Base-by-base conservation (phyloP, 2,329 filamentous ascomycete species). In the Ceratocystiopsis brevicomis region DNA sequence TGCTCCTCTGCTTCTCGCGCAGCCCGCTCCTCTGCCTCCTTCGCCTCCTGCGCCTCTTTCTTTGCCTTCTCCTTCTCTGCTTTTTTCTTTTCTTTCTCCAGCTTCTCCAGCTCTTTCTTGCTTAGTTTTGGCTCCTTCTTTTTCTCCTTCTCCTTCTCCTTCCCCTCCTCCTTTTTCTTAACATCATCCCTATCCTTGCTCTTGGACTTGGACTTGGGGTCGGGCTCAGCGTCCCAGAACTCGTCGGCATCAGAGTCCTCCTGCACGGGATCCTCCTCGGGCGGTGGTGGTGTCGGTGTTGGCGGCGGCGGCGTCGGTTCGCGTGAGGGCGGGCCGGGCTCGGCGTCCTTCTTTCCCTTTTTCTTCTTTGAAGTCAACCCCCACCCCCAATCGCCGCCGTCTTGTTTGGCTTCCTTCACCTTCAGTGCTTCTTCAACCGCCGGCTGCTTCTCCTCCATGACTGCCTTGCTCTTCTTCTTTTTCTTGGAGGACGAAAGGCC, bases 41-140 rank as follows among this genome's bases (percentile, higher is more conserved):
- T 47, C 4, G 45, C 53, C 35, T 58, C 53, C 17, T 53, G 49
- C 5, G 46, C 52, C 52, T 67, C 64, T 35, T 54, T 57, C 51
- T 64, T 63, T 30, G 59, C 61, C 53, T 63, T 65, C 49, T 66
- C 60, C 52, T 66, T 58, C 52, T 53, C 57, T n/a, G 59, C 47
- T 47, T 57, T 55, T 47, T 53, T 53, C 50, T 57, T 56, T 38
- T 57, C 53, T 43, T 60, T 66, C 42, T 69, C 66, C 18, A 68
- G 64, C 51, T 67, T 67, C 51, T 66, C 64, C 16, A 65, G 60
- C 51, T 71, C 68, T 47, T 65, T 69, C 50, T 67, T 65, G 53
- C 54, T 63, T 37, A 69, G 56, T 53, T 65, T 69, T 10, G 59
- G 57, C 43, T 62, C 60, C 47, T 66, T 60, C 33, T 62, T 56